These are phyloP conservation scores for Paraurostyla sp. DNA, from an alignment of 73 alveolate genomes.

Conservation along the genomic window DNA sequence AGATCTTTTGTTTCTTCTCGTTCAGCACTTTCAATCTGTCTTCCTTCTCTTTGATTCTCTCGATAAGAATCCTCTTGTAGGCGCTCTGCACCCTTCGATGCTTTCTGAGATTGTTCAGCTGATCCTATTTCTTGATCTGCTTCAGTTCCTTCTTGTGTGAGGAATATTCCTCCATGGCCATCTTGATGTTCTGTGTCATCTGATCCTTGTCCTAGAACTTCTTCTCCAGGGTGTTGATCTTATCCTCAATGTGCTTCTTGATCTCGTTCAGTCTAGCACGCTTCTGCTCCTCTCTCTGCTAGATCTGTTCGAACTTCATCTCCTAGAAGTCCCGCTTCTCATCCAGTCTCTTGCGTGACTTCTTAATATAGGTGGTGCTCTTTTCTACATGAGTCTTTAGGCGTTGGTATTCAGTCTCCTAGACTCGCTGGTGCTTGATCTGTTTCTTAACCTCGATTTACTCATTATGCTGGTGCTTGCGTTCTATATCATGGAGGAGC, in stretches of 20 bases:
- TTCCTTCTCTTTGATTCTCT: conserved; percentile 28
- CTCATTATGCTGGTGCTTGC: conserved; percentile 33
- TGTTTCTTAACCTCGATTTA: not conserved
- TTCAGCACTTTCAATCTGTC: conserved; percentile 27
- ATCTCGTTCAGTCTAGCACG: conserved; percentile 18
- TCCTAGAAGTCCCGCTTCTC: conserved; percentile 11
- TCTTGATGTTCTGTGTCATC: not conserved
- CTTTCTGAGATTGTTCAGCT: conserved; percentile 12
- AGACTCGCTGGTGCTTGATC: not conserved
- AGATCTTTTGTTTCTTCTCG: conserved; percentile 32
- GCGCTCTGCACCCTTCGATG: conserved; percentile 48
- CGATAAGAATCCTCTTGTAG: conserved; percentile 40
- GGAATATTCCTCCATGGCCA: conserved; percentile 15
- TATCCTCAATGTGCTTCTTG: not conserved
- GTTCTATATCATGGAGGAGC: not conserved
- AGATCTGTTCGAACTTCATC: not conserved
- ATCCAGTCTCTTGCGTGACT: not conserved
- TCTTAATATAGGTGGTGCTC: not conserved
- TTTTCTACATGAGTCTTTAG: not conserved
- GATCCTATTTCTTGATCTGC: conserved; percentile 36
- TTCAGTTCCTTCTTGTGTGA: conserved; percentile 14
- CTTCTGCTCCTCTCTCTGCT: conserved; percentile 12
- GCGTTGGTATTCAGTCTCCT: not conserved
- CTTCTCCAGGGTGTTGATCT: not conserved
- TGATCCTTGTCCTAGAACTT: not conserved